These are phyloP conservation scores for Penicillium manginii DNA, from an alignment of 495 filamentous ascomycete species.

Conservation along the genomic window DNA sequence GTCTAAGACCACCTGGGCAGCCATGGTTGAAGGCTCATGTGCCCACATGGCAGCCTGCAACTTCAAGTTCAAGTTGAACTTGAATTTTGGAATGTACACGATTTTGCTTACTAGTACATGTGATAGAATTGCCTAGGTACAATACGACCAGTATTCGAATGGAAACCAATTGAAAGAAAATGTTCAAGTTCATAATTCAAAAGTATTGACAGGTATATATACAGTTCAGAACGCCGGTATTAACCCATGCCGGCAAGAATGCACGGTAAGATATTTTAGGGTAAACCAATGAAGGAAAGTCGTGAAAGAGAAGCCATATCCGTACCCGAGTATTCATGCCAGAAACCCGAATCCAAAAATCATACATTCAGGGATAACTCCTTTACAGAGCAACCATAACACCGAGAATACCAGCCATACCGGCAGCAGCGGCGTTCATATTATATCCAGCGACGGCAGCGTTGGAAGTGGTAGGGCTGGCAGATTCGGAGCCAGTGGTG, in stretches of 20 bases:
- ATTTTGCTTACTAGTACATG: too few species aligned
- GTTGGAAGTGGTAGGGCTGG: slow-evolving; percentile 13
- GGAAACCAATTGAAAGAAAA: not conserved
- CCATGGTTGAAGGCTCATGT: too few species aligned
- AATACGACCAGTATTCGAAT: not conserved
- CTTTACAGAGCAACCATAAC: slow-evolving; percentile 45
- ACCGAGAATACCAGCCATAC: slow-evolving; percentile 39
- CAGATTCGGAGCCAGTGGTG: slow-evolving; percentile 14
- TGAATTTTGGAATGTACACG: too few species aligned
- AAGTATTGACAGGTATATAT: slow-evolving; percentile 8
- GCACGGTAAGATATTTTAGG: not conserved
- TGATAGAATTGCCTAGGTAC: not conserved
- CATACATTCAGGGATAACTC: not conserved
- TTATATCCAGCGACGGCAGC: slow-evolving; percentile 18
- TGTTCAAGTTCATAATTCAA: not conserved
- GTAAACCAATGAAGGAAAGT: slow-evolving; percentile 17
- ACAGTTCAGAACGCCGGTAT: slow-evolving; percentile 15
- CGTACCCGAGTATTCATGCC: slow-evolving; percentile 2
- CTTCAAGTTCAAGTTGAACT: too few species aligned
- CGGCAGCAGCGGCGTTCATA: slow-evolving; percentile 28
- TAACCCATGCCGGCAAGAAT: not conserved
- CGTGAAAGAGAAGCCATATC: slow-evolving; percentile 16
- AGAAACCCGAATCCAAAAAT: not conserved
- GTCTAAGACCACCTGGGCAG: too few species aligned
- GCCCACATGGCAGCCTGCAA: too few species aligned